phyloP scores from a whole-genome alignment of 2,329 filamentous ascomycete species.

The Pseudocercospora musae region DNA sequence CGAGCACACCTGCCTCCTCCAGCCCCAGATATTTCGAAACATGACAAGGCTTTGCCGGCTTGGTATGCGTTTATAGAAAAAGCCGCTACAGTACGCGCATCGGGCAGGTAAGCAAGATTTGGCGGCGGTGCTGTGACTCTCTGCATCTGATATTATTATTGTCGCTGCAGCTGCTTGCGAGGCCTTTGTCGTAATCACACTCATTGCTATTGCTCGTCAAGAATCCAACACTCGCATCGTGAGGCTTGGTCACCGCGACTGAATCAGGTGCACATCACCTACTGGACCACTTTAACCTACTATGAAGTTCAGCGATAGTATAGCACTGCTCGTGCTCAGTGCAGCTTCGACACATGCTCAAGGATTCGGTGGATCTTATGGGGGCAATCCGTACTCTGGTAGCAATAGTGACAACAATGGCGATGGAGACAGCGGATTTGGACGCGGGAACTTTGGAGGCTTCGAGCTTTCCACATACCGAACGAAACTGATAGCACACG shows the following conservation, averaged over 20 bases:
- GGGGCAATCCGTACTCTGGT: slow-evolving; percentile 12
- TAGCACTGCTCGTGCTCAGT: slow-evolving; percentile 6
- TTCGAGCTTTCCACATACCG: slow-evolving; percentile 14
- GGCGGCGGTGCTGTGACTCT: not conserved
- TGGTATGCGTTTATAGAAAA: slow-evolving; percentile 4
- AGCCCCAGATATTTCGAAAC: not conserved
- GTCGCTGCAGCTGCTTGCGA: not conserved
- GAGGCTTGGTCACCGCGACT: not conserved
- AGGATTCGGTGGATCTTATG: slow-evolving; percentile 11
- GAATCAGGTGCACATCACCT: not conserved
- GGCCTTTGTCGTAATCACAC: not conserved
- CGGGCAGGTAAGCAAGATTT: slow-evolving; percentile 2
- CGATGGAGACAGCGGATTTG: slow-evolving; percentile 10
- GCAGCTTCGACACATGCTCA: slow-evolving; percentile 10
- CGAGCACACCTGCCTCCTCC: not conserved
- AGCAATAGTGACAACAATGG: slow-evolving; percentile 7
- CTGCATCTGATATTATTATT: not conserved
- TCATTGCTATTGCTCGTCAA: not conserved
- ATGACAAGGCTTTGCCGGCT: slow-evolving; percentile 10
- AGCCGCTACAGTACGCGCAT: not conserved
- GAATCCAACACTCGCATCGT: not conserved
- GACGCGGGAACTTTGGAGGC: slow-evolving; percentile 10
- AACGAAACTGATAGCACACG: slow-evolving; percentile 46
- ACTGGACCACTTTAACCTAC: not conserved
- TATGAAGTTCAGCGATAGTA: slow-evolving; percentile 4